These are phyloP conservation scores for Fusarium heterosporum DNA, from an alignment of 2,329 filamentous ascomycete genomes.

Conservation along the genomic window DNA sequence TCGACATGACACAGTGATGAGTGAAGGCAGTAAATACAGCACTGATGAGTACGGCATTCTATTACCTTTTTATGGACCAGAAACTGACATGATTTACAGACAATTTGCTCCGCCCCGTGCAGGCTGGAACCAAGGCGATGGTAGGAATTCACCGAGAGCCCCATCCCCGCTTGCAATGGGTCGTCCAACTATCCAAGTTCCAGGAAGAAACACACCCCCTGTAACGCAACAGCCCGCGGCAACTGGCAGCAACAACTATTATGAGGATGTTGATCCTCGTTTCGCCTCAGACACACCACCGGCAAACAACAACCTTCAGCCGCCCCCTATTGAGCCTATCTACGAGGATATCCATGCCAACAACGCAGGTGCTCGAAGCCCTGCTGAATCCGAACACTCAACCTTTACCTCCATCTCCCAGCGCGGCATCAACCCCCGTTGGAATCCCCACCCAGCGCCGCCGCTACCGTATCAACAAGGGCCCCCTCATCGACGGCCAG, in stretches of 20 bases:
- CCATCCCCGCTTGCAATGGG: slow-evolving; percentile 59
- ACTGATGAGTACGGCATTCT: slow-evolving; percentile 70
- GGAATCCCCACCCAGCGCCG: slow-evolving; percentile 70
- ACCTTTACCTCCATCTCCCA: slow-evolving; percentile 94
- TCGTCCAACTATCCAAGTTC: slow-evolving; percentile 52
- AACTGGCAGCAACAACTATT: slow-evolving; percentile 68
- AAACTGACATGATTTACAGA: slow-evolving; percentile 45
- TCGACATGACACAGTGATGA: slow-evolving; percentile 65
- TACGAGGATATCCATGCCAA: slow-evolving; percentile 73
- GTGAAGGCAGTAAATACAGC: slow-evolving; percentile 79
- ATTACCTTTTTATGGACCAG: neutral
- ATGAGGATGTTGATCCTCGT: slow-evolving; percentile 92
- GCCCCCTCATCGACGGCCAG: slow-evolving; percentile 58
- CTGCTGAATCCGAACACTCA: slow-evolving; percentile 80
- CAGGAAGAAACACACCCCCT: slow-evolving; percentile 52
- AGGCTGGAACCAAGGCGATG: slow-evolving; percentile 64
- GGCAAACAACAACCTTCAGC: slow-evolving; percentile 46
- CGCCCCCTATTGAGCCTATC: slow-evolving; percentile 54
- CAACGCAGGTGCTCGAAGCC: slow-evolving; percentile 70
- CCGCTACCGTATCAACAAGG: slow-evolving; percentile 58
- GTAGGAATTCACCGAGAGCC: slow-evolving; percentile 58
- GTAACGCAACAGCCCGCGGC: slow-evolving; percentile 44
- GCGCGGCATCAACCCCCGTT: slow-evolving; percentile 87
- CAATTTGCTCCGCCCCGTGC: slow-evolving; percentile 68
- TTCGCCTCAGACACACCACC: slow-evolving; percentile 69